These are phyloP conservation scores for Zygnema cylindricum DNA, from an alignment of 139 green algal species.

Conservation along the genomic window DNA sequence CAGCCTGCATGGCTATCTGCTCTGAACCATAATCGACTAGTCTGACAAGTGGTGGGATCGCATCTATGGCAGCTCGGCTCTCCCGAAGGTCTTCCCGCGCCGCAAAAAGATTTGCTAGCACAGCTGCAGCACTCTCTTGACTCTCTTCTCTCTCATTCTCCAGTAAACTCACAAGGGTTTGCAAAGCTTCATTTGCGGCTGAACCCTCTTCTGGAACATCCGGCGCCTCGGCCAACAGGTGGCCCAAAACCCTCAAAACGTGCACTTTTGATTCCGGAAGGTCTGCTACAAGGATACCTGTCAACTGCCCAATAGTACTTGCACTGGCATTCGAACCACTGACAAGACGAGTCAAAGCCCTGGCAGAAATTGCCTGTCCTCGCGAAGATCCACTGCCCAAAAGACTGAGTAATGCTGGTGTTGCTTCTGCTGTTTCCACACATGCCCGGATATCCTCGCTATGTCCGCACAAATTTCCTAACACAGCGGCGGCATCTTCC, in stretches of 20 bases:
- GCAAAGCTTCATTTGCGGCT: conserved; percentile 46
- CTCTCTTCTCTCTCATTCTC: conserved; percentile 40
- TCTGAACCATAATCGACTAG: conserved; percentile 40
- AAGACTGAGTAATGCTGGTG: conserved; percentile 36
- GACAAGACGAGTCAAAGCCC: conserved; percentile 37
- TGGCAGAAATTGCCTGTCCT: conserved; percentile 25
- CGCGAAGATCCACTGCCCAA: conserved; percentile 34
- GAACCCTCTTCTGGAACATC: conserved; percentile 34
- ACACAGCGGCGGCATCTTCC: conserved; percentile 42
- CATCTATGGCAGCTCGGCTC: conserved; percentile 18
- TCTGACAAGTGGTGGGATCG: conserved; percentile 41
- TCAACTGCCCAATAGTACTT: conserved; percentile 47
- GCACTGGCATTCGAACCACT: conserved; percentile 14
- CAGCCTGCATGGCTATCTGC: conserved; percentile 52
- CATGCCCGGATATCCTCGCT: conserved; percentile 53
- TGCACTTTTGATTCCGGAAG: conserved; percentile 47
- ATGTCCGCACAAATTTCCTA: conserved; percentile 44
- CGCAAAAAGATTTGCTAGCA: conserved; percentile 56
- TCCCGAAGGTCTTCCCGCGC: conserved; percentile 47
- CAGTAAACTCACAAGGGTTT: conserved; percentile 41
- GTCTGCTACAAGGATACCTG: conserved; percentile 48
- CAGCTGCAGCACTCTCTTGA: conserved; percentile 45
- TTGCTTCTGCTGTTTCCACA: conserved; percentile 49
- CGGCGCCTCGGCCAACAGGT: conserved; percentile 43
- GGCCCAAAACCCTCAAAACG: conserved; percentile 50